Percentiles rank a stretch among this genome's conserved stretches.
Conservation (phyloP, 2,329 filamentous ascomycete genomes). For the Aureobasidium sp. region DNA sequence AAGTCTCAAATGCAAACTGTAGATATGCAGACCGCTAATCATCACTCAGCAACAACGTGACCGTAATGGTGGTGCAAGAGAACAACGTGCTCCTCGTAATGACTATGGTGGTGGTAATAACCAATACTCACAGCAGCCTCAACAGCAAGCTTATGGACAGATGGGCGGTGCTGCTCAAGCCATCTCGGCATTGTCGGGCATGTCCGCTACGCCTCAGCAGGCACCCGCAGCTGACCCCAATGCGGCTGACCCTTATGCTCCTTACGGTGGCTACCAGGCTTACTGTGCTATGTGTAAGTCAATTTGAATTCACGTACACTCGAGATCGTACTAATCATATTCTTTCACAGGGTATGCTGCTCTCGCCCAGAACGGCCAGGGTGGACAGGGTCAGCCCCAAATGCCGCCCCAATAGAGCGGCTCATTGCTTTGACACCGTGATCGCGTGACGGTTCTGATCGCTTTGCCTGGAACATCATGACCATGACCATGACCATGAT, state of each 20-base stretch:
- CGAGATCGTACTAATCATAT: background rate
- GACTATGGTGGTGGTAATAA: conserved; percentile 19
- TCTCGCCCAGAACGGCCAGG: conserved; percentile 44
- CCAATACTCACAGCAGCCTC: conserved; percentile 26
- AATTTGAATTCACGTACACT: background rate
- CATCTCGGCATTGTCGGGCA: conserved; percentile 16
- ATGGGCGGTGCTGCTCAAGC: conserved; percentile 7
- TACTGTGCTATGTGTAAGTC: conserved; percentile 63
- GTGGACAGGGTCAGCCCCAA: conserved; percentile 12
- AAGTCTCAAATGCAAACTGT: background rate
- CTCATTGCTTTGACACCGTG: conserved; percentile 9
- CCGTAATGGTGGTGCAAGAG: conserved; percentile 14
- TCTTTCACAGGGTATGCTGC: conserved; percentile 50
- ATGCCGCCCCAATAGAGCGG: conserved; percentile 10
- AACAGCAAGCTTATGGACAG: conserved; percentile 29
- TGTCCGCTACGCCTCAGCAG: conserved; percentile 13
- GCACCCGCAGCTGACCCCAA: conserved; percentile 48
- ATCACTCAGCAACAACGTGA: conserved; percentile 16
- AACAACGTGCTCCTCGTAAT: conserved; percentile 22
- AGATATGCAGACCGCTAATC: background rate
- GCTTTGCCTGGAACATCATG: background rate
- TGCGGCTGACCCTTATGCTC: conserved; percentile 51
- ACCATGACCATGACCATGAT: background rate
- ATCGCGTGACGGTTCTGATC: conserved; percentile 10
- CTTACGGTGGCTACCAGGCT: conserved; percentile 74